Evolutionary conservation across 2,329 filamentous ascomycete genomes (phyloP).

Genomic region (Talaromyces atroroseus): DNA sequence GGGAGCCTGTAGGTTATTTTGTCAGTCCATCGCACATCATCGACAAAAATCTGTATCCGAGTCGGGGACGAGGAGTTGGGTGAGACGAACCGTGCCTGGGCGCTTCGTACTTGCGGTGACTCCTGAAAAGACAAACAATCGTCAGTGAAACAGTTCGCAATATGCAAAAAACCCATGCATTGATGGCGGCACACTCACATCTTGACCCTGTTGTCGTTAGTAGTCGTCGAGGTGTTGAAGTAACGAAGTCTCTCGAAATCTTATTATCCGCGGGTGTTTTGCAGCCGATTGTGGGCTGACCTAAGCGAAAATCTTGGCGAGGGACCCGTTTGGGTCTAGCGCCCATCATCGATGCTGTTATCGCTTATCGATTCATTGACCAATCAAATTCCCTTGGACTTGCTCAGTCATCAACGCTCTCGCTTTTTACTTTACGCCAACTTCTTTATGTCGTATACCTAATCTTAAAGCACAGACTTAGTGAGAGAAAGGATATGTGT

Average conservation of each 20-base stretch:
- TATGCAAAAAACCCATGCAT: background rate
- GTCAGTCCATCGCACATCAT: constrained; percentile 27
- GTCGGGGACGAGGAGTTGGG: constrained; percentile 52
- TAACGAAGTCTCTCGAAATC: constrained; percentile 33
- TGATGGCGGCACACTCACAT: constrained; percentile 33
- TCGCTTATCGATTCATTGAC: background rate
- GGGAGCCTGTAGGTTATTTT: constrained; percentile 50
- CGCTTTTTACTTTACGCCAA: too few relatives aligned
- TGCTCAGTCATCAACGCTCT: too few relatives aligned
- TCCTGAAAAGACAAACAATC: constrained; percentile 30
- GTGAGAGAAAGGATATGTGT: background rate
- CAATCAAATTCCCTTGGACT: background rate
- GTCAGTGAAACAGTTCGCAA: constrained; percentile 20
- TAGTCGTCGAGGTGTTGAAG: constrained; percentile 42
- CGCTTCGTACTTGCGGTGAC: constrained; percentile 71
- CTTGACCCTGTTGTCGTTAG: constrained; percentile 46
- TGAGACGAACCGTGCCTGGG: constrained; percentile 90
- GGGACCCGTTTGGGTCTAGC: constrained; percentile 13
- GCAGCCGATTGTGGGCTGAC: constrained; percentile 40
- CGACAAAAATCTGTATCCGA: constrained; percentile 20
- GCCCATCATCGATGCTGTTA: background rate
- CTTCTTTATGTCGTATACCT: too few relatives aligned
- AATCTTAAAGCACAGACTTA: background rate
- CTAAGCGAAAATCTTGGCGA: constrained; percentile 34
- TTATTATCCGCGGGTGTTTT: constrained; percentile 29